Evolutionary conservation across 306 rosid genomes (phyloP).

Genomic region (Benincasa hispida): DNA sequence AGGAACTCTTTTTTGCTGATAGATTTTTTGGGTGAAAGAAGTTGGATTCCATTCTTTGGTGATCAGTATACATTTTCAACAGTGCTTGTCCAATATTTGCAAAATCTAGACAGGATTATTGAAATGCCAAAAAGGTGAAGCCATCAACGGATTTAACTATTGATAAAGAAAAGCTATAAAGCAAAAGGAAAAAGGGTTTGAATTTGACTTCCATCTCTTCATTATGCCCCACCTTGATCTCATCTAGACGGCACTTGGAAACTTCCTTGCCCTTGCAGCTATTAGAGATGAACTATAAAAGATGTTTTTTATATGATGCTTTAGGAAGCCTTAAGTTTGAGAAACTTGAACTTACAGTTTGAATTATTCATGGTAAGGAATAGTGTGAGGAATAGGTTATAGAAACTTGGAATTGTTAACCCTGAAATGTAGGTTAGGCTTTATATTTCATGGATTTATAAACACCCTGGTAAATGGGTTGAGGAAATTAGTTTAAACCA

Average conservation of each 20-base stretch:
- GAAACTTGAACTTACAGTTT: not conserved
- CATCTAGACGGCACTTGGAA: not conserved
- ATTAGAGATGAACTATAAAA: not conserved
- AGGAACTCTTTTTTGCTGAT: not conserved
- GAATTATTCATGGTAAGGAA: not conserved
- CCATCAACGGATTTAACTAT: not conserved
- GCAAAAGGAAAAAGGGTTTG: not conserved
- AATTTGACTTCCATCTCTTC: conserved; percentile 3
- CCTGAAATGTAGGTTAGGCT: not conserved
- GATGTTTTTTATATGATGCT: not conserved
- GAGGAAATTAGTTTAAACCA: not conserved
- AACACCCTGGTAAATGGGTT: not conserved
- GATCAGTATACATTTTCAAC: not conserved
- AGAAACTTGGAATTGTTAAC: not conserved
- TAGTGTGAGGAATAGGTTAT: not conserved
- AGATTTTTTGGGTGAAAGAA: not conserved
- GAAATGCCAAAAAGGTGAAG: not conserved
- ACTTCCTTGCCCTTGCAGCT: not conserved
- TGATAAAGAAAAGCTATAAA: not conserved
- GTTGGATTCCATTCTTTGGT: not conserved
- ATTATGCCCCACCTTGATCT: not conserved
- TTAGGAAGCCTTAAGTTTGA: not conserved
- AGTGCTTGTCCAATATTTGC: not conserved
- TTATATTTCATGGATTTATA: not conserved
- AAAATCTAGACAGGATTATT: conserved; percentile 1